Percentiles rank a stretch among this genome's conserved stretches.
Evolutionary conservation across 371 early-diverging fungal genomes (phyloP).

Genomic region (Mucor indicus): DNA sequence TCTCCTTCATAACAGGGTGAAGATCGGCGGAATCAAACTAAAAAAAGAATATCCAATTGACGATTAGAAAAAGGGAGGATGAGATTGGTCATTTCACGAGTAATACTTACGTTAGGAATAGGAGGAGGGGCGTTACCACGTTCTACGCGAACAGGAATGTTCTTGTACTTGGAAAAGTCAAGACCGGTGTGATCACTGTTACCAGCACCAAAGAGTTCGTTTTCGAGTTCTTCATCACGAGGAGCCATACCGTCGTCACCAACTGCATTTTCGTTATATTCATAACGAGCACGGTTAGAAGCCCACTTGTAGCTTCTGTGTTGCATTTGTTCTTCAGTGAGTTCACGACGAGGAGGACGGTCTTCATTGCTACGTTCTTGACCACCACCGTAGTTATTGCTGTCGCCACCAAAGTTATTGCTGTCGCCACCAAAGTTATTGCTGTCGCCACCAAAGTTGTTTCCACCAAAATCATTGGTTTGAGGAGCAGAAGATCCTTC

Average conservation of each 20-base stretch:
- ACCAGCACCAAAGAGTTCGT: conserved; percentile 51
- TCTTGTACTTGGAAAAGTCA: conserved; percentile 59
- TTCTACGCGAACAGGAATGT: conserved; percentile 55
- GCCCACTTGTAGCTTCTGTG: conserved; percentile 50
- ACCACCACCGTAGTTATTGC: background rate
- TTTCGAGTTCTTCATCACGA: conserved; percentile 44
- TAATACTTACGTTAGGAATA: conserved; percentile 29
- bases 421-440: too few relatives aligned
- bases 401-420: too few relatives aligned
- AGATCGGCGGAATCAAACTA: conserved; percentile 50
- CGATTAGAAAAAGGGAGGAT: background rate
- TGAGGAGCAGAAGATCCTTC: background rate
- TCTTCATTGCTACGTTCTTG: background rate
- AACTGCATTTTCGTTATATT: conserved; percentile 46
- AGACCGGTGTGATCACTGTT: conserved; percentile 46
- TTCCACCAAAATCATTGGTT: background rate
- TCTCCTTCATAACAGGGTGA: conserved; percentile 50
- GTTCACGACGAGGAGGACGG: conserved; percentile 22
- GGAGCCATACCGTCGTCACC: conserved; percentile 42
- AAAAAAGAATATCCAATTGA: conserved; percentile 29
- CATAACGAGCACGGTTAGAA: conserved; percentile 50
- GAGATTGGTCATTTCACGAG: background rate
- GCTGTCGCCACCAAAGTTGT: too few relatives aligned
- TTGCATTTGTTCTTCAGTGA: conserved; percentile 17
- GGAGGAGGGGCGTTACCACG: conserved; percentile 41